These are phyloP conservation scores for Aureobasidium subglaciale DNA, from an alignment of 2,329 filamentous ascomycete genomes.

Conservation along the genomic window DNA sequence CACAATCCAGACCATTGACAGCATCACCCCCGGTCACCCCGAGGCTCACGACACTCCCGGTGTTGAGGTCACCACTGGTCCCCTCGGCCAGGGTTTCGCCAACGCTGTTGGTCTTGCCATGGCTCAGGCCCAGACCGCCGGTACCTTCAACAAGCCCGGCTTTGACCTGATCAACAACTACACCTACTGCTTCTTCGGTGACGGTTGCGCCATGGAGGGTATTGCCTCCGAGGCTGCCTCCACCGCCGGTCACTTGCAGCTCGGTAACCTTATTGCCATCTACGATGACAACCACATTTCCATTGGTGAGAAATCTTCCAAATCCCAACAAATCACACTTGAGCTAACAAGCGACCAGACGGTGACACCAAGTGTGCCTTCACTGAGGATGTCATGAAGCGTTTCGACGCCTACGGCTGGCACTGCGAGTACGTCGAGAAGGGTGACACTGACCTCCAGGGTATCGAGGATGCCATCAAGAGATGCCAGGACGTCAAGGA, in stretches of 20 bases:
- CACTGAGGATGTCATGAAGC: constrained; percentile 91
- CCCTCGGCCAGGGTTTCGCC: constrained; percentile 92
- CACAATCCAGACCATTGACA: constrained; percentile 52
- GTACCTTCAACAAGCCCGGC: constrained; percentile 92
- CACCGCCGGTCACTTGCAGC: constrained; percentile 88
- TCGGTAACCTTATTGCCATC: constrained; percentile 93
- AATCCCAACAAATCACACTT: neutral
- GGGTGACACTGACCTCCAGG: constrained; percentile 80
- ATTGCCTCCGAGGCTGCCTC: constrained; percentile 88
- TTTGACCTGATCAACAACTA: constrained; percentile 91
- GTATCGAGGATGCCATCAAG: constrained; percentile 81
- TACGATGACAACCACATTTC: constrained; percentile 99
- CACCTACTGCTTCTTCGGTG: constrained; percentile 94
- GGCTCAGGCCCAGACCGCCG: constrained; percentile 85
- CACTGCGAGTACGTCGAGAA: constrained; percentile 77
- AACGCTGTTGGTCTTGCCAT: constrained; percentile 98
- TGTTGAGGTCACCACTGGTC: constrained; percentile 95
- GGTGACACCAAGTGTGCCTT: constrained; percentile 94
- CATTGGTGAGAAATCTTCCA: constrained; percentile 46
- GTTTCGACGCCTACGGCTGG: constrained; percentile 97
- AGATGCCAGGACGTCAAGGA: constrained; percentile 80
- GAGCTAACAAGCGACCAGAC: constrained; percentile 44
- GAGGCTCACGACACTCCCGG: constrained; percentile 95
- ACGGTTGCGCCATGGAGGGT: constrained; percentile 98
- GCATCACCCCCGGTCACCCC: constrained; percentile 91